phyloP scores from a whole-genome alignment of 2,329 filamentous ascomycete species.

The Aspergillus clavatus region DNA sequence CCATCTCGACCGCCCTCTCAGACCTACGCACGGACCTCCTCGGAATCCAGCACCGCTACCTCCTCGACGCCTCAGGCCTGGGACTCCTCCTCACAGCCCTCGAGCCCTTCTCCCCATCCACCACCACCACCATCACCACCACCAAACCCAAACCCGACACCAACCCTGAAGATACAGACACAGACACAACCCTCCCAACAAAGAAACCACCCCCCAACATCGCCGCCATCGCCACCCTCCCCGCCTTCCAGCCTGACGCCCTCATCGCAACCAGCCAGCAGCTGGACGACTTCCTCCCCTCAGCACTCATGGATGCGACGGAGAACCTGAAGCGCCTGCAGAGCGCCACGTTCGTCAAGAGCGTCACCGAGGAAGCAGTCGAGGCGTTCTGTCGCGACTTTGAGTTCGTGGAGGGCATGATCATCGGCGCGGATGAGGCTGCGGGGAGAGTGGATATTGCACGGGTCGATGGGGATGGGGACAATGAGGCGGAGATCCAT shows the following conservation, averaged over 20 bases:
- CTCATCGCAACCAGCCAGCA: conserved; percentile 67
- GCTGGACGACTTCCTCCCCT: conserved; percentile 86
- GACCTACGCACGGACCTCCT: conserved; percentile 50
- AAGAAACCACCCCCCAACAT: conserved; percentile 44
- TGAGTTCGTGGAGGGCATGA: conserved; percentile 60
- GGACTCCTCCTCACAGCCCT: conserved; percentile 58
- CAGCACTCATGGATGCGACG: conserved; percentile 85
- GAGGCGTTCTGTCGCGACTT: conserved; percentile 83
- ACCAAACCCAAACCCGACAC: no score
- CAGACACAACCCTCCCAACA: conserved; percentile 17
- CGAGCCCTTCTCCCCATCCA: conserved; percentile 32
- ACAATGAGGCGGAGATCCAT: conserved; percentile 27
- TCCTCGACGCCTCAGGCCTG: conserved; percentile 71
- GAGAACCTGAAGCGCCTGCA: conserved; percentile 72
- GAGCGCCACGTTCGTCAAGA: conserved; percentile 65
- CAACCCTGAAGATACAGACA: conserved; percentile 10
- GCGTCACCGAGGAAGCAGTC: conserved; percentile 77
- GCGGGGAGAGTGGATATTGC: conserved; percentile 31
- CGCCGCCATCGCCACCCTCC: conserved; percentile 50
- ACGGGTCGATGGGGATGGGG: conserved; percentile 22
- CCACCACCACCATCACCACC: conserved; percentile 10
- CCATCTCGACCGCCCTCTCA: conserved; percentile 51
- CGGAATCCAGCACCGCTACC: conserved; percentile 65
- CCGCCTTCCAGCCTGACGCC: conserved; percentile 54
- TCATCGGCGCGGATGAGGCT: conserved; percentile 56